Conservation (phyloP, 2,329 filamentous ascomycete species). For the Ophiostoma sp. region DNA sequence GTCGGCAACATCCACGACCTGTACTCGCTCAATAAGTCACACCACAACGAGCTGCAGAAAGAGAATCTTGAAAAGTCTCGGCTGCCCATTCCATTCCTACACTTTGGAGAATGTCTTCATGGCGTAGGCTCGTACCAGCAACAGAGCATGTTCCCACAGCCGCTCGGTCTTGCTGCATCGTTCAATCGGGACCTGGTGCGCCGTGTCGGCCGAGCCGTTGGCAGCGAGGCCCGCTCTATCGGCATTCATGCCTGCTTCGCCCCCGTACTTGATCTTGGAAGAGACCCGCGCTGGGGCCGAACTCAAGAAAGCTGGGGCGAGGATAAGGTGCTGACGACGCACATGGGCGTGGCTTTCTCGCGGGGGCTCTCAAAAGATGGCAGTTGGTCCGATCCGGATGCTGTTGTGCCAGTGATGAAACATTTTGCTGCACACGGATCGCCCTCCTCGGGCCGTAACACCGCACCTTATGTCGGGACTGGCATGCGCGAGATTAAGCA, state of each 20-base stretch:
- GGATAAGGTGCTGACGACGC: constrained; percentile 17
- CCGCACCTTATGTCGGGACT: background rate
- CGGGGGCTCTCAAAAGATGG: constrained; percentile 10
- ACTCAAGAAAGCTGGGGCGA: constrained; percentile 20
- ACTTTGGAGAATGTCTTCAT: constrained; percentile 22
- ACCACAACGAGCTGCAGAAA: constrained; percentile 15
- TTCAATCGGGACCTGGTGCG: constrained; percentile 11
- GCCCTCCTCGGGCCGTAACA: constrained; percentile 13
- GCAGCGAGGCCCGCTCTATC: constrained; percentile 4
- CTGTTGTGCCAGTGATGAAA: constrained; percentile 18
- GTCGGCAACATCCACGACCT: constrained; percentile 19
- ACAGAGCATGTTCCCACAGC: constrained; percentile 18
- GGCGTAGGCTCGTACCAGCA: constrained; percentile 19
- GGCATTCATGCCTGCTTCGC: constrained; percentile 19
- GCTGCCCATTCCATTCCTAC: constrained; percentile 6
- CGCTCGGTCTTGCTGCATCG: constrained; percentile 9
- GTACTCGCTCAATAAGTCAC: constrained; percentile 12
- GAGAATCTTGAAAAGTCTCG: background rate
- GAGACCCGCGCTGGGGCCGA: constrained; percentile 16
- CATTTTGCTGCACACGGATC: constrained; percentile 17
- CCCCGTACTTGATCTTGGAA: constrained; percentile 5
- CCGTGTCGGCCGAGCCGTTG: constrained; percentile 9
- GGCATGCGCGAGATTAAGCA: constrained; percentile 10
- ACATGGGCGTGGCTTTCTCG: constrained; percentile 11
- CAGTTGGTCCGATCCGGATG: background rate